Percentiles rank a stretch among this genome's conserved stretches.
Evolutionary conservation across 2,329 filamentous ascomycete genomes (phyloP).

Genomic region (Fusarium nisikadoi): DNA sequence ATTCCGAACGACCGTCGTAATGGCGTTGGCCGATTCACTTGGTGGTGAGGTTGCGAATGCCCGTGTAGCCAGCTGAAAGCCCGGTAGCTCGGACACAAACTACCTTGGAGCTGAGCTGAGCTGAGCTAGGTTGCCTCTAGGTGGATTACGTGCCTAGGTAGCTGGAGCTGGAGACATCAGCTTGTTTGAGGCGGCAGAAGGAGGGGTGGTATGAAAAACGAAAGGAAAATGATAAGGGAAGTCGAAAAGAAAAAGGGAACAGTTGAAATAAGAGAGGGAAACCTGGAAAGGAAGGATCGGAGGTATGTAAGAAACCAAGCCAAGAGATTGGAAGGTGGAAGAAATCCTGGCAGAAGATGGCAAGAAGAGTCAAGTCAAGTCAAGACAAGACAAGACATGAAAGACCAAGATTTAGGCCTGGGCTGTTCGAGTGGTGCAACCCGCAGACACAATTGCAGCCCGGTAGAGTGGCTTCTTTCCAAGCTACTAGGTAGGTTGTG

Average conservation of each 20-base stretch:
- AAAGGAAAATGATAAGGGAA: slow-evolving; percentile 27
- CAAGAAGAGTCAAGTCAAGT: slow-evolving; percentile 10
- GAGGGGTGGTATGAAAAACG: slow-evolving; percentile 11
- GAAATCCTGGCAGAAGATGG: slow-evolving; percentile 36
- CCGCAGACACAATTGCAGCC: slow-evolving; percentile 6
- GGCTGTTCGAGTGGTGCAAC: slow-evolving; percentile 23
- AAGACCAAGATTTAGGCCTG: slow-evolving; percentile 5
- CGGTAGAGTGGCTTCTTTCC: slow-evolving; percentile 28
- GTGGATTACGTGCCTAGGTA: slow-evolving; percentile 3
- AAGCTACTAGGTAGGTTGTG: slow-evolving; percentile 8
- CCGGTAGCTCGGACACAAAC: slow-evolving; percentile 14
- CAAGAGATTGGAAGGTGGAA: slow-evolving; percentile 29
- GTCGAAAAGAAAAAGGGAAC: slow-evolving; percentile 32
- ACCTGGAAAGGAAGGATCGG: neutral
- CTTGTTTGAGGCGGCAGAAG: slow-evolving; percentile 15
- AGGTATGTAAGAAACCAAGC: slow-evolving; percentile 13
- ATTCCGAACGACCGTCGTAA: slow-evolving; percentile 17
- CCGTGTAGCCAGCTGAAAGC: slow-evolving; percentile 11
- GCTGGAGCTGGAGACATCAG: slow-evolving; percentile 15
- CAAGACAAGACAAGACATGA: slow-evolving; percentile 6
- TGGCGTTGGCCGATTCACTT: slow-evolving; percentile 10
- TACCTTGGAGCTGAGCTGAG: slow-evolving; percentile 1
- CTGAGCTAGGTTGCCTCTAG: neutral
- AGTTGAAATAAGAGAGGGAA: neutral
- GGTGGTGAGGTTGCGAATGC: slow-evolving; percentile 23